Base-by-base conservation (phyloP, 768 basidiomycete genomes). In the Leccinellum rugosiceps region DNA sequence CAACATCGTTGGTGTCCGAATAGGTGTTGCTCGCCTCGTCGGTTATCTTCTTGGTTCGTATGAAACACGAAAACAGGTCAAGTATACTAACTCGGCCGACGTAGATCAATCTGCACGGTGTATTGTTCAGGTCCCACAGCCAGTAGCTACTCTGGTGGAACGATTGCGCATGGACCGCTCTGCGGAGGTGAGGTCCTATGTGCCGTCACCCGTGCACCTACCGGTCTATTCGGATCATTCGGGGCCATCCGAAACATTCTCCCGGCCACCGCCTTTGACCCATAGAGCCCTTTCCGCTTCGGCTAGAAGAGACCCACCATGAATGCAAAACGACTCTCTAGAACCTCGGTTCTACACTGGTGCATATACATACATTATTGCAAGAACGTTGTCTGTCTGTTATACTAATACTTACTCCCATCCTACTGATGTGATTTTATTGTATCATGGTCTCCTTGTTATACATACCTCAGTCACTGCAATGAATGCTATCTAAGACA, bases 1-100 rank as follows among this genome's bases (percentile, higher is more conserved):
- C 66, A 65, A 68, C 34, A 85, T 96, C 13, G 78, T 90, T 51
- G 94, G 92, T 58, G 93, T 97, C 32, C 82, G 93, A 47, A 92
- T 97, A 56, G 88, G 85, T 7, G 79, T 93, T 3, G 87, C 94
- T n/a, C 82, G 93, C 50, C 80, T 92, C 47, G 72, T 86, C 43
- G 83, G 83, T 50, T 64, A 72, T 49, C 68, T 85, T 28, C 77
- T 74, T 62, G 80, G 88, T 89, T 72, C 68, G 83, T 76, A 52
- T 50, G 19, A 30, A 52, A 48, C 3, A 38, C 30, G 38, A 57
- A 58, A 53, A 21, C 45, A 15, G 44, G 34, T 49, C 46, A 8
- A 41, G 47, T 34, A 26, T 41, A 51, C 57, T 68, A 3, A 67
- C 53, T 17, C 10, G 38, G 34, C 17, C 3, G 19, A 32, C 45